Base-by-base conservation (phyloP, 1,284 basidiomycete genomes). In the Leccinum proximum region DNA sequence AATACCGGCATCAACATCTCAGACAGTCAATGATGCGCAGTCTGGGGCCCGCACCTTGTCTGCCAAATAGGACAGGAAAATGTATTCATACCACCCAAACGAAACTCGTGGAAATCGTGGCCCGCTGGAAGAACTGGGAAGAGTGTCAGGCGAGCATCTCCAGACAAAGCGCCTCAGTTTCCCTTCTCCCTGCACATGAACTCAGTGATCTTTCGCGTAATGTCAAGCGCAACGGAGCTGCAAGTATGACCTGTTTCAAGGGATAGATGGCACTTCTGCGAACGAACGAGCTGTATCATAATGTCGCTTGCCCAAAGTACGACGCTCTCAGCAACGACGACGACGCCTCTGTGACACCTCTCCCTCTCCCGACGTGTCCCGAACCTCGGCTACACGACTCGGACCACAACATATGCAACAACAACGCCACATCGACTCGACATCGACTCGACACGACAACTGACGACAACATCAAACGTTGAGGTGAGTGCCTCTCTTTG, bases 81-180 rank as follows among this genome's bases (percentile, higher is more conserved):
- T 79, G 1, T 83, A 84, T 67, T 88, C 86, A 50, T 87, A 88
- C 87, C 87, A 88, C 4, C 87, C 87, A 60, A 88, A 80, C 0
- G 83, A 82, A 14, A 88, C 64, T 62, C 0, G 79, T 77, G 3
- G 76, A 74, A 45, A 82, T 79, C 0, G 79, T 83, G 5, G 79
- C 74, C 2, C 83, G 77, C 85, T 2, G 86, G 78, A 0, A 84
- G 70, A 9, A 87, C 85, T 2, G 86, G 86, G 65, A 84, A 88
- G 7, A 84, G 82, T 5, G 80, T 79, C 14, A 64, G 61, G 22
- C 40, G 60, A 7, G 65, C 62, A 8, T 68, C 67, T 5, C 67
- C 66, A 4, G 70, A 70, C 26, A 74, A 58, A 8, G 68, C 50
- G 1, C 63, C 56, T 3, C 62, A 66, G 16, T 66, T 66, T 18